phyloP scores from a whole-genome alignment of 31 red algal species.

The Asparagopsis taxiformis region DNA sequence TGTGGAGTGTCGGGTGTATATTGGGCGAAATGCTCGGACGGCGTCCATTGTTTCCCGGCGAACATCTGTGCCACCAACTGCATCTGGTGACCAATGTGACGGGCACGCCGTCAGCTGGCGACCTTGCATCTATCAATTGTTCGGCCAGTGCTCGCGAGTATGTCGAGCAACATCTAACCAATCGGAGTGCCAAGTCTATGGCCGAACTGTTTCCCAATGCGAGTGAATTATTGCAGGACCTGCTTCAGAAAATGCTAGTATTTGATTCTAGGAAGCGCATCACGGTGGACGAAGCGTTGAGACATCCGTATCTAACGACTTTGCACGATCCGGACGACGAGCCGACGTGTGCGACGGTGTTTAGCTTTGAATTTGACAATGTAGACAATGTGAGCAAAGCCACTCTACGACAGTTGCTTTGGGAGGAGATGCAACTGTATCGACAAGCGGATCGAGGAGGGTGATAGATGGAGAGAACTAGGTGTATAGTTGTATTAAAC shows the following conservation, averaged over 20 bases:
- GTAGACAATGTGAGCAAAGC: slow-evolving; percentile 10
- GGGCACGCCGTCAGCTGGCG: slow-evolving; percentile 38
- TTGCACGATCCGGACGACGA: slow-evolving; percentile 67
- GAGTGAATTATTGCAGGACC: slow-evolving; percentile 32
- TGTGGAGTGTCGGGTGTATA: slow-evolving; percentile 95
- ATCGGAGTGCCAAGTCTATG: slow-evolving; percentile 29
- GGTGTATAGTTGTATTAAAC: too few species aligned
- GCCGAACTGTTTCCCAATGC: slow-evolving; percentile 50
- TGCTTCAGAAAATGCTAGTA: slow-evolving; percentile 75
- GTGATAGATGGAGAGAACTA: too few species aligned
- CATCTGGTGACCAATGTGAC: slow-evolving; percentile 61
- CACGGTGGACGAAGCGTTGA: slow-evolving; percentile 79
- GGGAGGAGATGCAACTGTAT: slow-evolving; percentile 43
- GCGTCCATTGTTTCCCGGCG: slow-evolving; percentile 76
- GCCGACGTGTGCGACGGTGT: slow-evolving; percentile 31
- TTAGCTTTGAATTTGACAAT: slow-evolving; percentile 55
- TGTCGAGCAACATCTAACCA: slow-evolving; percentile 44
- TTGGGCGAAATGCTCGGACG: slow-evolving; percentile 81
- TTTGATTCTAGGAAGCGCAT: slow-evolving; percentile 82
- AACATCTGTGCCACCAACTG: slow-evolving; percentile 67
- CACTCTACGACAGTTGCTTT: slow-evolving; percentile 29
- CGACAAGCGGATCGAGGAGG: neutral
- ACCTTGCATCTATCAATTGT: slow-evolving; percentile 36
- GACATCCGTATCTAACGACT: slow-evolving; percentile 73
- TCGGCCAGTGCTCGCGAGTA: slow-evolving; percentile 18